A percentile compares a stretch with the other conserved stretches of the same genome.
These are phyloP conservation scores for Mucor plumbeus DNA, from an alignment of 371 early-diverging fungal genomes.

Conservation along the genomic window DNA sequence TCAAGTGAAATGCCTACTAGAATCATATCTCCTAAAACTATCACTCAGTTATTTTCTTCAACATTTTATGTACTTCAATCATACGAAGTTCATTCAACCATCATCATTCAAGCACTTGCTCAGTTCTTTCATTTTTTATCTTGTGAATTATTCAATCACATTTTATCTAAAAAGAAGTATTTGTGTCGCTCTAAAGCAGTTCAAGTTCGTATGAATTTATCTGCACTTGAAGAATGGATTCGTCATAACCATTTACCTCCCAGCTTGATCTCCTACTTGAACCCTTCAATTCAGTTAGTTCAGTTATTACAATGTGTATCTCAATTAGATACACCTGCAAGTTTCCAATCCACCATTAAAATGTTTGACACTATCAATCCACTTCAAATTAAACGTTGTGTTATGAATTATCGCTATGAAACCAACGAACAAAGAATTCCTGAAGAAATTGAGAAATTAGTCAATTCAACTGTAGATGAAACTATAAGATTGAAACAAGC, in stretches of 20 bases:
- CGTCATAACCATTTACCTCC: constrained; percentile 59
- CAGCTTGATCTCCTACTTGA: constrained; percentile 51
- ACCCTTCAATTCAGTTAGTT: constrained; percentile 77
- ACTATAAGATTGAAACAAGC: constrained; percentile 57
- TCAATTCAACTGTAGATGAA: constrained; percentile 55
- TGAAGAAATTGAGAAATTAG: constrained; percentile 71
- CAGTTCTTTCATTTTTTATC: constrained; percentile 81
- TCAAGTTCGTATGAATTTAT: constrained; percentile 85
- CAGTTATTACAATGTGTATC: constrained; percentile 85
- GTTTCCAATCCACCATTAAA: constrained; percentile 73
- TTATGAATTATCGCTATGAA: constrained; percentile 84
- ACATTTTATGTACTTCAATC: constrained; percentile 61
- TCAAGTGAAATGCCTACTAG: background rate
- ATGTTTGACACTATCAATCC: constrained; percentile 68
- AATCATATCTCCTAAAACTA: constrained; percentile 49
- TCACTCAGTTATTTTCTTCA: constrained; percentile 67
- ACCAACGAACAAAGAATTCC: constrained; percentile 75
- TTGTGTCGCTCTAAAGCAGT: constrained; percentile 82
- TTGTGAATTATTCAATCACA: constrained; percentile 82
- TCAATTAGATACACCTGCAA: constrained; percentile 65
- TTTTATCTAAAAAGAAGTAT: constrained; percentile 76
- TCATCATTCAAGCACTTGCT: constrained; percentile 68
- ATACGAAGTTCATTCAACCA: constrained; percentile 69
- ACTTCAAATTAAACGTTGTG: constrained; percentile 73
- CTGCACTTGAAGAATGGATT: constrained; percentile 86